phyloP scores from a whole-genome alignment of 2,329 filamentous ascomycete genomes.

The Colletotrichum graminicola region DNA sequence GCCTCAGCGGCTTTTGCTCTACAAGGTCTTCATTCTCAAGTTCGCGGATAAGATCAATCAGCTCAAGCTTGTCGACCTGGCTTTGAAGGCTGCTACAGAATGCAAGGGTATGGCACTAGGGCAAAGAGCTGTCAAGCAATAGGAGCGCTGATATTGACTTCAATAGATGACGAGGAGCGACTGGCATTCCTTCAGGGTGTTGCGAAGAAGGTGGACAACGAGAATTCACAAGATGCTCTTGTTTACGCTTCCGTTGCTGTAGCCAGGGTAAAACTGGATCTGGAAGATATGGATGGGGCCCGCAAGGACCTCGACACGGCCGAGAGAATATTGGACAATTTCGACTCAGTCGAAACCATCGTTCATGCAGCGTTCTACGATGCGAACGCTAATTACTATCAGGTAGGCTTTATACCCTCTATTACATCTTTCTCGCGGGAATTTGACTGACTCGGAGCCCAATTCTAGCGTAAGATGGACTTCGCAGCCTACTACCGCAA shows the following conservation, averaged over 20 bases:
- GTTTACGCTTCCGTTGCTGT: constrained; percentile 94
- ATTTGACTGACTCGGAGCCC: constrained; percentile 52
- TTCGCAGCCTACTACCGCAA: constrained; percentile 98
- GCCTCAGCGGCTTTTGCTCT: constrained; percentile 87
- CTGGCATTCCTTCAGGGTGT: constrained; percentile 87
- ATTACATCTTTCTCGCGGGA: background rate
- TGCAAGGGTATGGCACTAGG: constrained; percentile 72
- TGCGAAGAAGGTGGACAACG: constrained; percentile 89
- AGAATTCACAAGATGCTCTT: constrained; percentile 93
- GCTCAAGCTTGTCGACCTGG: constrained; percentile 93
- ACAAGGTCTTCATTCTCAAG: constrained; percentile 93
- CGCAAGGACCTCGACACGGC: constrained; percentile 88
- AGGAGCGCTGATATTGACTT: constrained; percentile 25
- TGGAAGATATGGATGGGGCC: constrained; percentile 84
- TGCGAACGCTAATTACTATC: constrained; percentile 94
- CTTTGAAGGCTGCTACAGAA: constrained; percentile 86
- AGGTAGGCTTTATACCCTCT: constrained; percentile 59
- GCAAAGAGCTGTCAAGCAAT: background rate
- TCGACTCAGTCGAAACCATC: constrained; percentile 94
- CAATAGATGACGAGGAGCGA: constrained; percentile 84
- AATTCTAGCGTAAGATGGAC: constrained; percentile 76
- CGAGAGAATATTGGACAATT: constrained; percentile 88
- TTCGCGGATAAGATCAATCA: constrained; percentile 99
- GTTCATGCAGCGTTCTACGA: constrained; percentile 98
- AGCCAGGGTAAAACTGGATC: constrained; percentile 85